Conservation (phyloP, 306 rosid genomes). For the Carpinus viminea region DNA sequence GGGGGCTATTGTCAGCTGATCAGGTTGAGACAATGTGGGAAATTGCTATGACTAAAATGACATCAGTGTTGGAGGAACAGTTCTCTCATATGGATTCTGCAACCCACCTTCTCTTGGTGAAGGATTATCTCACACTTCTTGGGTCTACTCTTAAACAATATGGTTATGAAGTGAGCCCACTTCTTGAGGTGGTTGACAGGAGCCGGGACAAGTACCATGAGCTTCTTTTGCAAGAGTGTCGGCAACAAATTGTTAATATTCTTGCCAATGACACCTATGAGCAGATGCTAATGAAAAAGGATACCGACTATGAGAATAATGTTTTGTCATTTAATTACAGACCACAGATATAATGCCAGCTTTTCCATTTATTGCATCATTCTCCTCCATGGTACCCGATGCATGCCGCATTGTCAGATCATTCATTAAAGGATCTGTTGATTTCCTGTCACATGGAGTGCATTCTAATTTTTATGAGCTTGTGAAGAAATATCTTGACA, state of each 20-base stretch:
- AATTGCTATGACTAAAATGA: constrained; percentile 64
- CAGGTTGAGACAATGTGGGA: constrained; percentile 89
- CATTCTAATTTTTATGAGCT: constrained; percentile 49
- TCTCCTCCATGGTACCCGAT: constrained; percentile 89
- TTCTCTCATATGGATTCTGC: constrained; percentile 76
- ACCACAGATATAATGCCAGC: constrained; percentile 82
- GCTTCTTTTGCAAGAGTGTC: constrained; percentile 76
- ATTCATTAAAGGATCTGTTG: constrained; percentile 84
- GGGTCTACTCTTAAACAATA: constrained; percentile 71
- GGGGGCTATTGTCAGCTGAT: constrained; percentile 62
- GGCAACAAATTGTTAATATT: constrained; percentile 47
- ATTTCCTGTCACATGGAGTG: constrained; percentile 67
- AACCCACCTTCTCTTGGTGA: constrained; percentile 80
- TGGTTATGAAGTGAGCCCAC: constrained; percentile 72
- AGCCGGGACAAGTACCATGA: constrained; percentile 66
- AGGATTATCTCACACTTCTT: constrained; percentile 90
- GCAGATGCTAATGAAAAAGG: constrained; percentile 85
- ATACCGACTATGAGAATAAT: constrained; percentile 67
- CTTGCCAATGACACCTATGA: constrained; percentile 70
- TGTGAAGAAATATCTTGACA: constrained; percentile 72
- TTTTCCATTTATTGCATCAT: constrained; percentile 82
- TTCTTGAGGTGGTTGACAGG: constrained; percentile 67
- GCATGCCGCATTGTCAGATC: constrained; percentile 75
- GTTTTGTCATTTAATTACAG: constrained; percentile 70
- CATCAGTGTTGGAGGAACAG: constrained; percentile 65